Evolutionary conservation across 2,329 filamentous ascomycete species (phyloP), one percentile per base, ranked within the genome.

Genomic region (Fusarium sp.): DNA sequence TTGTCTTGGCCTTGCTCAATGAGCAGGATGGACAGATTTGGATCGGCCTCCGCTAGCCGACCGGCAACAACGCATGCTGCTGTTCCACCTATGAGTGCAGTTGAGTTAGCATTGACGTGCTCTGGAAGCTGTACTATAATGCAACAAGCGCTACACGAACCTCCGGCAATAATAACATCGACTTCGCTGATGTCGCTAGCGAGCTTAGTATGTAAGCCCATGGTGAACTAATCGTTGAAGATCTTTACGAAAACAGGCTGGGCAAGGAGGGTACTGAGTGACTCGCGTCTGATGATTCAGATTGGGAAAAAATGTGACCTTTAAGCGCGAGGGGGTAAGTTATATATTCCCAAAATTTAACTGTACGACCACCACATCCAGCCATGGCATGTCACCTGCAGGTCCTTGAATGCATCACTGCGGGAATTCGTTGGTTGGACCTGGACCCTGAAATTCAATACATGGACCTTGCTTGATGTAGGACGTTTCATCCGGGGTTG

Each of bases 1-100:
- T 77, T 77, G 44, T 78, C 65, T 16, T 58, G 69, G 4, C 77
- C 77, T 5, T 72, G 65, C 31, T 79, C 77, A n/a, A 79, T 72
- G 18, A 79, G 50, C 6, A 79, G 62, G n/a, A 79, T 71, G 0
- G 74, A 74, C 16, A 77, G 55, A 20, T 53, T 57, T 8, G 76
- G 75, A 31, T 77, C 67, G 3, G 72, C 73, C 42, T 75, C 73
- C 9, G 75, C 72, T 10, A 79, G 60, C n/a, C 77, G 65, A 2
- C 72, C 69, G 3, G 77, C 77, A 3, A 78, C 55, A 15, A 79
- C 69, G 20, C 76, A 77, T 50, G 72, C 77, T 9, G 76, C 69
- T 3, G 77, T 77, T 15, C 77, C 77, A 7, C 77, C 77, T 78
- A 38, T 20, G 13, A 9, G 34, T 26, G 4, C 2, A 31, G 9